phyloP scores from a whole-genome alignment of 345 rosid species.

The Citrus maxima region DNA sequence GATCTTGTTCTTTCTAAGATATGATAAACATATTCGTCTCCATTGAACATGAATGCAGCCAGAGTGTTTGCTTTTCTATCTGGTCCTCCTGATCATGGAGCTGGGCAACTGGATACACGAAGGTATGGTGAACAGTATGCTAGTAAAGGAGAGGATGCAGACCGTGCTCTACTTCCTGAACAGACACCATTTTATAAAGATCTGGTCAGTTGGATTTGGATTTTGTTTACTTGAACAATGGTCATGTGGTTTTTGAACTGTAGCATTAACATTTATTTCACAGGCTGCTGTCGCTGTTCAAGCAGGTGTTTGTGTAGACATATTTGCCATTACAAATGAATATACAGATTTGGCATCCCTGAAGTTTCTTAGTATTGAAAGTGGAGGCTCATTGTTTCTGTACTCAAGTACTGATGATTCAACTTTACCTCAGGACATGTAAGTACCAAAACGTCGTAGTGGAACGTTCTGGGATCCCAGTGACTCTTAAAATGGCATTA shows the following conservation, averaged over 20 bases:
- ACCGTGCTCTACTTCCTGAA: conserved; percentile 96
- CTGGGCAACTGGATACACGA: conserved; percentile 95
- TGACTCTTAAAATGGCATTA: not conserved
- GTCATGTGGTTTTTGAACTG: conserved; percentile 15
- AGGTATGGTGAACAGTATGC: conserved; percentile 99
- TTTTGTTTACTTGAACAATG: not conserved
- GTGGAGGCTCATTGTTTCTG: conserved; percentile 90
- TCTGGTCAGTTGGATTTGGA: conserved; percentile 51
- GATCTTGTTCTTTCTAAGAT: not conserved
- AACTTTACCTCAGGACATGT: conserved; percentile 99
- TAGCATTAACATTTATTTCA: conserved; percentile 42
- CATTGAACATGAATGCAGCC: conserved; percentile 56
- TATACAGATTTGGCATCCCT: conserved; percentile 97
- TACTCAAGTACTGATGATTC: conserved; percentile 94
- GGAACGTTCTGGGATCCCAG: not conserved
- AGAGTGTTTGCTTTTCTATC: conserved; percentile 93
- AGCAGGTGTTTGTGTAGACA: conserved; percentile 95
- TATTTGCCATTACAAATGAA: conserved; percentile 96
- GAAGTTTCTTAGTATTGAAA: conserved; percentile 94
- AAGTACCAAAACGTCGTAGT: conserved; percentile 32
- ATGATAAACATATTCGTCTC: conserved; percentile 11
- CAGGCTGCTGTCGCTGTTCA: conserved; percentile 96
- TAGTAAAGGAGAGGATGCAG: conserved; percentile 98
- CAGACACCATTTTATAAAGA: conserved; percentile 98
- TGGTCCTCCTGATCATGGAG: conserved; percentile 99